Evolutionary conservation across 2,329 filamentous ascomycete genomes (phyloP), one percentile per base, ranked within the genome.

Genomic region (Ophiocordyceps camponoti-leonardi): DNA sequence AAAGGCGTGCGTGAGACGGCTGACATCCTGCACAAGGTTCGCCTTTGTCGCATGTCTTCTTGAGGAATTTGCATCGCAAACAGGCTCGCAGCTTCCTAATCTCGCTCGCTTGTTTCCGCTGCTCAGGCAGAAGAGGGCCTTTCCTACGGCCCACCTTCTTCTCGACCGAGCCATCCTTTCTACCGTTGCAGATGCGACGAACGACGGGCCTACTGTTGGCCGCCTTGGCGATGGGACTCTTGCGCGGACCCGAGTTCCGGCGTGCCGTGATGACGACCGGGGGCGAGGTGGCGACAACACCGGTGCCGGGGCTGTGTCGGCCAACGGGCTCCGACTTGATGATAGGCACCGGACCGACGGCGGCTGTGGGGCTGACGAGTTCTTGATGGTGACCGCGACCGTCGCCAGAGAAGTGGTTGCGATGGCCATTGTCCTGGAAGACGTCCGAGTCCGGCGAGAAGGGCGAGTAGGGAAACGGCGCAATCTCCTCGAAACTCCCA

Each of bases 1-100:
- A 96, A 45, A 96, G 73, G 51, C 90, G 81, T 51, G 90, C 90
- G 63, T 96, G 90, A 19, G 88, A 94, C 44, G 90, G 90, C 67
- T 94, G 85, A 69, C 90, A 96, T 43, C 90, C 90, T 56, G 82
- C 84, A 65, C 90, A 96, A 47, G 90, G 90, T 68, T 95, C 88
- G 51, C 90, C 90, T 70, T 93, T 95, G 65, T 96, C 90, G 60
- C 90, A 96, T 43, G 90, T 95, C 76, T 96, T 96, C 76, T 96
- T 96, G 62, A 96, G 73, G 71, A 95, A 96, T 68, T 95, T 95
- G 77, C 90, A 96, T 52, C 90, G 81, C 55, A 96, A 71, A 63
- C 90, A 96, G 43, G 90, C 90, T 58, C 90, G 77, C 55, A 95
- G 71, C 66, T 96, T 96, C 62, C 90, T 80, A 60, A 96, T 96